Conservation (phyloP, 2,329 filamentous ascomycete genomes). For the Cordyceps militaris region DNA sequence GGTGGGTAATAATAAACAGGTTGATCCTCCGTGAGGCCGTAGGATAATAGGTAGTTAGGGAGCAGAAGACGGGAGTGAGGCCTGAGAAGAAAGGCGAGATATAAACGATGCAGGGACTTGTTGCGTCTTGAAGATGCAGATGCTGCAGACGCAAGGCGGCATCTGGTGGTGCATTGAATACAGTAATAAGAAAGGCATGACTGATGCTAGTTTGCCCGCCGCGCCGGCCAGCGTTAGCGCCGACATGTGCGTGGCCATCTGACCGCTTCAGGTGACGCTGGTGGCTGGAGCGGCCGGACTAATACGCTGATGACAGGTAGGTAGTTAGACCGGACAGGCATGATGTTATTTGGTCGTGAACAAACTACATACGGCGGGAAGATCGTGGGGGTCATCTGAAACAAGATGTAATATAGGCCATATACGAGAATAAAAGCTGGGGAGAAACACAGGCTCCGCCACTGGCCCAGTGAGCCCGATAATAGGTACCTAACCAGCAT, state of each 20-base stretch:
- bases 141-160: not conserved
- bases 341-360: not conserved
- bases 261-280: constrained; percentile 11
- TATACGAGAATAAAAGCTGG: not conserved
- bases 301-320: constrained; percentile 6
- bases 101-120: not conserved
- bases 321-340: not conserved
- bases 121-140: not conserved
- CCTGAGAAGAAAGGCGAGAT: not conserved
- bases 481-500: too few species aligned
- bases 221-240: not conserved
- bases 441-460: not conserved
- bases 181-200: not conserved
- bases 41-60: not conserved
- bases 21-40: not conserved
- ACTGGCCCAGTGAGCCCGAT: too few species aligned
- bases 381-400: constrained; percentile 3
- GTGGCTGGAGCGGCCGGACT: not conserved
- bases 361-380: not conserved
- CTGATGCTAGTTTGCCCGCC: not conserved
- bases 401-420: not conserved
- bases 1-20: not conserved
- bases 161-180: not conserved
- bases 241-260: constrained; percentile 9
- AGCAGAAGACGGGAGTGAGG: not conserved